A percentile compares a stretch with the other conserved stretches of the same genome.
phyloP scores from a whole-genome alignment of 768 basidiomycete species.

The Psilocybe sp. region DNA sequence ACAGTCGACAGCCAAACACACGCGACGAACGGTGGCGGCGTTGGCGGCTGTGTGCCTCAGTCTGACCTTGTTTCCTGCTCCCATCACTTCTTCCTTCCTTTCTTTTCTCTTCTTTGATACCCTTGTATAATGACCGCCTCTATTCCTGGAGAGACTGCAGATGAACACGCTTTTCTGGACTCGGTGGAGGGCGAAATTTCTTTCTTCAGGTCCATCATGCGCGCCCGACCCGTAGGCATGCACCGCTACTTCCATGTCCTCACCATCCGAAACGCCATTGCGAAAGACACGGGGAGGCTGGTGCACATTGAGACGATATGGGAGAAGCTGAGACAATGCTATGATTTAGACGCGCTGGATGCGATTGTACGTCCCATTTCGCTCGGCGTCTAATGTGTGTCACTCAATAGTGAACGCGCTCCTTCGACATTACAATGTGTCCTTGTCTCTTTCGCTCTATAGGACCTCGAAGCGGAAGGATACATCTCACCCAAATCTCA shows the following conservation, averaged over 20 bases:
- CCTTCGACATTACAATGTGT: background rate
- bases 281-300: conserved; percentile 62
- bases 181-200: conserved; percentile 81
- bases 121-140: conserved; percentile 17
- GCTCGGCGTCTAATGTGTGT: background rate
- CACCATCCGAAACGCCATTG: conserved; percentile 68
- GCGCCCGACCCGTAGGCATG: conserved; percentile 77
- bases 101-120: background rate
- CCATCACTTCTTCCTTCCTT: background rate
- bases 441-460: background rate
- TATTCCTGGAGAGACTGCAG: conserved; percentile 17
- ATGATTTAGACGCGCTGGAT: conserved; percentile 76
- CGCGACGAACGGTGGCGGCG: background rate
- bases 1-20: background rate
- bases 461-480: conserved; percentile 43
- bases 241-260: conserved; percentile 83
- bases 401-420: background rate
- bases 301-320: conserved; percentile 67
- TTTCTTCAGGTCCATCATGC: conserved; percentile 81
- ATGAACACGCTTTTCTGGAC: conserved; percentile 51
- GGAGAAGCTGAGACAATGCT: conserved; percentile 69
- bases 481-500: conserved; percentile 20
- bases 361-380: conserved; percentile 48
- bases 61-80: background rate
- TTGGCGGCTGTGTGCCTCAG: background rate